phyloP scores from a whole-genome alignment of 2,329 filamentous ascomycete species.

The Cucurbitaria berberidis region DNA sequence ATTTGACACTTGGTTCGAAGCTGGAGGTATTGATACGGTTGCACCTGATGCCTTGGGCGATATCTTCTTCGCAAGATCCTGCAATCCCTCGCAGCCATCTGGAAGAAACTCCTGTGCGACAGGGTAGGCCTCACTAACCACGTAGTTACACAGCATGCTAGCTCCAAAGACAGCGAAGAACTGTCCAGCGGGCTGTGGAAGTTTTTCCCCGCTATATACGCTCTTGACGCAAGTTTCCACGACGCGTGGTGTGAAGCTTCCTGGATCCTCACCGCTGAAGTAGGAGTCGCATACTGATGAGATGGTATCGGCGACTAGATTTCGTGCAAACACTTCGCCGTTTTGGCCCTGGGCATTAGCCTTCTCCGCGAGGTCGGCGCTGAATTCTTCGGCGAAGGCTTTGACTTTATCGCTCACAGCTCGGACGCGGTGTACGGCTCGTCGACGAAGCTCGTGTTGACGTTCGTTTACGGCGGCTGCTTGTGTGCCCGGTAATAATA shows the following conservation, averaged over 20 bases:
- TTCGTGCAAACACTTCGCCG: constrained; percentile 24
- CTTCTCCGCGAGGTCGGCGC: constrained; percentile 13
- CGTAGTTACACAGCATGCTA: constrained; percentile 28
- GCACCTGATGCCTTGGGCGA: neutral
- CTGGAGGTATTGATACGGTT: neutral
- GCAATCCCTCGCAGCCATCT: constrained; percentile 23
- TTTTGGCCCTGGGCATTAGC: constrained; percentile 21
- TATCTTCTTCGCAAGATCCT: constrained; percentile 20
- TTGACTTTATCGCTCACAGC: constrained; percentile 22
- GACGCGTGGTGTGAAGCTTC: constrained; percentile 17
- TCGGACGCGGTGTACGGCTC: constrained; percentile 20
- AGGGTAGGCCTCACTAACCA: constrained; percentile 25
- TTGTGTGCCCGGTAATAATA: constrained; percentile 13
- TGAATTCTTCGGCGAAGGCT: constrained; percentile 20
- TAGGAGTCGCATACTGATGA: constrained; percentile 25
- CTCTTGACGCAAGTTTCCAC: constrained; percentile 24
- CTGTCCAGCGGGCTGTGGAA: constrained; percentile 17
- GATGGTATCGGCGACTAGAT: constrained; percentile 25
- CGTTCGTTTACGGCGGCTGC: constrained; percentile 5
- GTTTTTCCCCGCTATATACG: constrained; percentile 20
- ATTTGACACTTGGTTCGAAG: neutral
- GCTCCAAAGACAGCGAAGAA: constrained; percentile 29
- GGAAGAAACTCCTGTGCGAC: constrained; percentile 22
- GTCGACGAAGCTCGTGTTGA: constrained; percentile 4
- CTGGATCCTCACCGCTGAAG: constrained; percentile 16